Percentiles rank a stretch among this genome's conserved stretches.
Conservation (phyloP, 805 yeast species). For the Saturnispora quitensis region DNA sequence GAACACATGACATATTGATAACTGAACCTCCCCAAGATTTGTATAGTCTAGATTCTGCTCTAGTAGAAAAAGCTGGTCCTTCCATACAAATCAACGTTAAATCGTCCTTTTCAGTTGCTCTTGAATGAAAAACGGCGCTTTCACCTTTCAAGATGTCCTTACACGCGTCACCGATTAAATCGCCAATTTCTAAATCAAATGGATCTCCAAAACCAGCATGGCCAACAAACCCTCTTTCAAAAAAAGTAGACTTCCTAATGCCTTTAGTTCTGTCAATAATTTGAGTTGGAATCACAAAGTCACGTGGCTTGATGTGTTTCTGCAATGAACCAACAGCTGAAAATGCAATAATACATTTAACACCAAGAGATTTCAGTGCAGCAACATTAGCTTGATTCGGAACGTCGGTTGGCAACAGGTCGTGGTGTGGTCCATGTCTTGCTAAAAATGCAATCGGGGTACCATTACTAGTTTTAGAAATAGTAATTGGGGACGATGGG, state of each 20-base stretch:
- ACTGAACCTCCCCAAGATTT: conserved; percentile 86
- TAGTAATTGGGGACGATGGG: conserved; percentile 90
- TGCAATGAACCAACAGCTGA: conserved; percentile 95
- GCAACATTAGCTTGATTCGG: conserved; percentile 94
- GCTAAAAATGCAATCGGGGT: conserved; percentile 90
- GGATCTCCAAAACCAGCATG: conserved; percentile 98
- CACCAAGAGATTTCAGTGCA: conserved; percentile 82
- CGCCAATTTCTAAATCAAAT: conserved; percentile 67
- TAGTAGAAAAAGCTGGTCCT: conserved; percentile 95
- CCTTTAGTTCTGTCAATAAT: conserved; percentile 97
- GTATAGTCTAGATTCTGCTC: conserved; percentile 91
- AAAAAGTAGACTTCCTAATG: conserved; percentile 79
- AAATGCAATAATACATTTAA: conserved; percentile 81
- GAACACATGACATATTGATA: conserved; percentile 93
- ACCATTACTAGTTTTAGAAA: conserved; percentile 67
- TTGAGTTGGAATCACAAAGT: conserved; percentile 94
- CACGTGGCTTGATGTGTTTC: conserved; percentile 83
- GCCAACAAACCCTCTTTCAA: conserved; percentile 89
- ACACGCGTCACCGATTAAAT: conserved; percentile 50
- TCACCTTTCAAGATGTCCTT: conserved; percentile 46
- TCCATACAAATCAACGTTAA: conserved; percentile 93
- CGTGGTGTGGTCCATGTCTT: conserved; percentile 89
- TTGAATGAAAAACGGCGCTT: conserved; percentile 56
- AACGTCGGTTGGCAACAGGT: conserved; percentile 82
- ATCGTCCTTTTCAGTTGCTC: conserved; percentile 56